Conservation (phyloP, 495 filamentous ascomycete genomes). For the Xylaria intraflava region DNA sequence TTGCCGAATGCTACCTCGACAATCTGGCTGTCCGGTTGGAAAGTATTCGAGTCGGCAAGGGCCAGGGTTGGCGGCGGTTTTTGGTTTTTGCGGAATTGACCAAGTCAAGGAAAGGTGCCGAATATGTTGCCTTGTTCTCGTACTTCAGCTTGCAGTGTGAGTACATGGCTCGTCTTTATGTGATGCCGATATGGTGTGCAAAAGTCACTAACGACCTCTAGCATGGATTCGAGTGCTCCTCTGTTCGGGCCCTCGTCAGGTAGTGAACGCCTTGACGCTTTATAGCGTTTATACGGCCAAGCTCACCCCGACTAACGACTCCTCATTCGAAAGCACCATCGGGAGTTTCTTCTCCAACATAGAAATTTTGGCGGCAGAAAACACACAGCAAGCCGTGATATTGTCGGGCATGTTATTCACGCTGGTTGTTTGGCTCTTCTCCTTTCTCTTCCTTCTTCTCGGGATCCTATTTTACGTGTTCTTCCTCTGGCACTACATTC, state of each 20-base stretch:
- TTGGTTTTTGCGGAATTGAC: constrained; percentile 89
- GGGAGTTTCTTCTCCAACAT: constrained; percentile 72
- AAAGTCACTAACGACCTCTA: constrained; percentile 22
- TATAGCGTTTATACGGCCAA: constrained; percentile 65
- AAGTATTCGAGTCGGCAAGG: constrained; percentile 60
- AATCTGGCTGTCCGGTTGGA: constrained; percentile 75
- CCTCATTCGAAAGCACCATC: constrained; percentile 54
- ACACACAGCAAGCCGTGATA: constrained; percentile 71
- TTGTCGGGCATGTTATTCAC: constrained; percentile 89
- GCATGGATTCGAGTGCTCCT: constrained; percentile 84
- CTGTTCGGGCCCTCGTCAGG: constrained; percentile 85
- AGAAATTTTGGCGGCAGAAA: constrained; percentile 57
- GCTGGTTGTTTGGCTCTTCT: constrained; percentile 80
- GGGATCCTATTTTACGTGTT: constrained; percentile 71
- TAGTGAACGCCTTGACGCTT: constrained; percentile 80
- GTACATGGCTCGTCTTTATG: constrained; percentile 13
- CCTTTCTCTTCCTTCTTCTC: constrained; percentile 63
- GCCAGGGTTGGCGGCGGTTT: constrained; percentile 75
- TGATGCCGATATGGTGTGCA: neutral
- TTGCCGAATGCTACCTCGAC: constrained; percentile 89
- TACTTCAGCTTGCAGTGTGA: constrained; percentile 91
- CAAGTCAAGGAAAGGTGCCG: constrained; percentile 80
- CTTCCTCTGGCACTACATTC: constrained; percentile 88
- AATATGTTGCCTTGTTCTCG: constrained; percentile 86
- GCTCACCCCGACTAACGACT: constrained; percentile 36